A percentile compares a stretch with the other conserved stretches of the same genome.
Conservation (phyloP, 768 basidiomycete genomes). For the Pleurotus djamor region DNA sequence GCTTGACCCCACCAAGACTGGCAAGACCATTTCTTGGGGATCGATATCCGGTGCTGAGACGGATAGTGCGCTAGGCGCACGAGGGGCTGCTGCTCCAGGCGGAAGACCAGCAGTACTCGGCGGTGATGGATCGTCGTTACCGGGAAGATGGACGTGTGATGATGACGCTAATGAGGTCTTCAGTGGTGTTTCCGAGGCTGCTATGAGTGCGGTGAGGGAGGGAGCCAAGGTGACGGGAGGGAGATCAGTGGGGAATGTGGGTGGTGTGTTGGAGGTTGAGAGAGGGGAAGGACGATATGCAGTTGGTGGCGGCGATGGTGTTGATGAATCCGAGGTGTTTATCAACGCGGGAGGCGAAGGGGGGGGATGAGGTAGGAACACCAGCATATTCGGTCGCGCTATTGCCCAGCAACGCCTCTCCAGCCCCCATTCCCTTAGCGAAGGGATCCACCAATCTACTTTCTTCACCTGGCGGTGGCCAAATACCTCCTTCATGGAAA, state of each 20-base stretch:
- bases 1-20: not conserved
- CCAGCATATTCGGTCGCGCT: not conserved
- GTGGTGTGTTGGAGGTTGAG: not conserved
- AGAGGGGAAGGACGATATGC: constrained; percentile 2
- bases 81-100: not conserved
- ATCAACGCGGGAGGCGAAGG: not conserved
- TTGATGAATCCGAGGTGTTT: not conserved
- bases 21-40: constrained; percentile 1
- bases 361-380: not conserved
- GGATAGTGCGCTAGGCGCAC: not conserved
- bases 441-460: constrained; percentile 38
- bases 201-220: not conserved
- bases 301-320: not conserved
- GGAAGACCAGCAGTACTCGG: not conserved
- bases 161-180: not conserved
- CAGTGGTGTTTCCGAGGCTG: not conserved
- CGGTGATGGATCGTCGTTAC: no score
- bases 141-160: not conserved
- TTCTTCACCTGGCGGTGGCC: constrained; percentile 35
- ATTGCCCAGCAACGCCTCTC: constrained; percentile 4
- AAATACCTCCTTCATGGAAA: constrained; percentile 44
- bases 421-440: constrained; percentile 7
- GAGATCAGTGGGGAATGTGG: not conserved
- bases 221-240: not conserved
- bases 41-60: not conserved